Evolutionary conservation across 2,329 filamentous ascomycete species (phyloP).

Genomic region (Fusarium brachygibbosum): DNA sequence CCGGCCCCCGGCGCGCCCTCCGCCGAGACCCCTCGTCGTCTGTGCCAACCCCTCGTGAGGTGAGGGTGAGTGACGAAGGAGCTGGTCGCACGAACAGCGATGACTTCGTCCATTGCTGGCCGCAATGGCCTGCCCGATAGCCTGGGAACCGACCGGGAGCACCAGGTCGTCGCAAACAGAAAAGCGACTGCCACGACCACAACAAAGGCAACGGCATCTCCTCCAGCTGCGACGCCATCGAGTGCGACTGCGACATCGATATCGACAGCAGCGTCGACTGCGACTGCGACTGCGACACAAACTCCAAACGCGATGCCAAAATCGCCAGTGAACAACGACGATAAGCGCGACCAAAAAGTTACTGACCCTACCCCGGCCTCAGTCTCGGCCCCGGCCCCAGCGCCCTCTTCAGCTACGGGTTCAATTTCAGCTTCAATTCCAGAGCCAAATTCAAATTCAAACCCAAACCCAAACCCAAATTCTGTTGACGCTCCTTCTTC

Average conservation of each 20-base stretch:
- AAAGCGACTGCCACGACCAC: conserved; percentile 26
- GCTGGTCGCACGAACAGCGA: conserved; percentile 68
- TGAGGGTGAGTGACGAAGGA: conserved; percentile 64
- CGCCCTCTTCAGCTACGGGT: conserved; percentile 8
- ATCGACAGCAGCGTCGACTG: conserved; percentile 21
- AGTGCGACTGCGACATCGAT: conserved; percentile 30
- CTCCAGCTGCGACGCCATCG: conserved; percentile 21
- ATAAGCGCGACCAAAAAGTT: conserved; percentile 32
- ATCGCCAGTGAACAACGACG: conserved; percentile 29
- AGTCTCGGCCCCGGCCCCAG: not conserved
- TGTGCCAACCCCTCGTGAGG: conserved; percentile 38
- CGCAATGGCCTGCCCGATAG: conserved; percentile 49
- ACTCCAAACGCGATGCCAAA: conserved; percentile 29
- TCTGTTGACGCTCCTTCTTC: conserved; percentile 14
- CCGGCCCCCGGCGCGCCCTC: conserved; percentile 37
- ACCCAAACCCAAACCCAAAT: conserved; percentile 6
- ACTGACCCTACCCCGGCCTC: conserved; percentile 20
- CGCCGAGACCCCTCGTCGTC: conserved; percentile 40
- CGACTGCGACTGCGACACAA: conserved; percentile 21
- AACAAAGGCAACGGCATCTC: conserved; percentile 13
- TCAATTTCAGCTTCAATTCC: conserved; percentile 13
- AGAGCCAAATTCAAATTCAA: conserved; percentile 15
- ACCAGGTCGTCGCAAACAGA: conserved; percentile 43
- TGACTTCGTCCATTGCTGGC: conserved; percentile 70
- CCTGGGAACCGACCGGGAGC: conserved; percentile 42